Evolutionary conservation across 2,329 filamentous ascomycete species (phyloP).

Genomic region (Nemania bipapillata): DNA sequence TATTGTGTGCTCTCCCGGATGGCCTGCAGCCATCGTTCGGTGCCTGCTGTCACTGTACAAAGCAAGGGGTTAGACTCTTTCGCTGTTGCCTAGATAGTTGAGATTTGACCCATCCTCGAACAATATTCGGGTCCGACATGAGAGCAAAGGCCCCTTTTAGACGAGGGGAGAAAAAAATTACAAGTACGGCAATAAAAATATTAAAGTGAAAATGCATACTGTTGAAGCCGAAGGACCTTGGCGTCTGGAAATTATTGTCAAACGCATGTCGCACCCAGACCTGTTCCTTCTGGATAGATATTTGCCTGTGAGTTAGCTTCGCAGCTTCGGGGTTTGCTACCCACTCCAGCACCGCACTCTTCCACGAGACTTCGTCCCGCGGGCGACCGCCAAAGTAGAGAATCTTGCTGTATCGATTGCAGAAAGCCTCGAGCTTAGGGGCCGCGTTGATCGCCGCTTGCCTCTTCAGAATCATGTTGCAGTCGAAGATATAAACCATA

Average conservation of each 20-base stretch:
- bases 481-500: background rate
- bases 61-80: background rate
- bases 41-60: background rate
- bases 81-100: no score
- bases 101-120: no score
- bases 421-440: background rate
- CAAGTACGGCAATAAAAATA: no score
- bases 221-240: background rate
- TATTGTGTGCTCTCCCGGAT: background rate
- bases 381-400: background rate
- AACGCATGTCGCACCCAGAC: background rate
- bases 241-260: background rate
- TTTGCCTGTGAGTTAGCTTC: background rate
- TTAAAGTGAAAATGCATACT: background rate
- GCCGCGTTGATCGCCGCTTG: background rate
- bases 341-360: background rate
- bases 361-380: background rate
- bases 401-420: background rate
- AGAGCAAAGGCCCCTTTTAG: no score
- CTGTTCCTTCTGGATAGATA: background rate
- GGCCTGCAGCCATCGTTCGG: background rate
- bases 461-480: background rate
- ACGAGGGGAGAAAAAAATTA: no score
- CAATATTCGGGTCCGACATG: no score
- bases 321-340: background rate